Conservation (phyloP, 805 yeast genomes). For the Scheffersomyces ergatensis region DNA sequence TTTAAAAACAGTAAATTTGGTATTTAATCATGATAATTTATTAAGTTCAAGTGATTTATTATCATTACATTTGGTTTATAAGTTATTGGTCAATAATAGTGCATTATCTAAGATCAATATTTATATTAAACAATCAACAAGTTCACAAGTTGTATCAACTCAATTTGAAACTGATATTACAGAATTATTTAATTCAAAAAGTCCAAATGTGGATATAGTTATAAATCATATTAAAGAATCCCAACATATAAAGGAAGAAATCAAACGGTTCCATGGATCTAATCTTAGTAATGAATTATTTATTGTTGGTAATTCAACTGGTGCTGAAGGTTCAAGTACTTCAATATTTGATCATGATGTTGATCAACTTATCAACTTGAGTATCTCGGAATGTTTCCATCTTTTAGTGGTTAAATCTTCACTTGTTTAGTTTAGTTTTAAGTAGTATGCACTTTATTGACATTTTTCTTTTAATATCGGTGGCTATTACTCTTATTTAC, state of each 20-base stretch:
- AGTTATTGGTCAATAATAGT: constrained; percentile 13
- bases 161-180: constrained; percentile 15
- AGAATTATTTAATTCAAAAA: constrained; percentile 6
- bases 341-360: constrained; percentile 18
- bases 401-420: constrained; percentile 21
- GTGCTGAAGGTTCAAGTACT: constrained; percentile 4
- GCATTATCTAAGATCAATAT: constrained; percentile 13
- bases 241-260: constrained; percentile 10
- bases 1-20: constrained; percentile 19
- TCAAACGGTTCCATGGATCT: constrained; percentile 6
- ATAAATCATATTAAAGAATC: constrained; percentile 14
- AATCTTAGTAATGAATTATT: constrained; percentile 16
- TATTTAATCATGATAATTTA: constrained; percentile 29
- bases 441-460: no score
- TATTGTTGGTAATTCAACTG: constrained; percentile 20
- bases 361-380: constrained; percentile 17
- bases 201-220: constrained; percentile 9
- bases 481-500: no score
- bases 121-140: constrained; percentile 12
- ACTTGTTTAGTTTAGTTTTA: neutral
- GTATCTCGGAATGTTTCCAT: constrained; percentile 22
- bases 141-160: constrained; percentile 8
- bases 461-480: no score
- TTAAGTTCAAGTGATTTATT: constrained; percentile 34
- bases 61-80: constrained; percentile 23